These are phyloP conservation scores for Colletotrichum sp. DNA, from an alignment of 2,329 filamentous ascomycete genomes.

Conservation along the genomic window DNA sequence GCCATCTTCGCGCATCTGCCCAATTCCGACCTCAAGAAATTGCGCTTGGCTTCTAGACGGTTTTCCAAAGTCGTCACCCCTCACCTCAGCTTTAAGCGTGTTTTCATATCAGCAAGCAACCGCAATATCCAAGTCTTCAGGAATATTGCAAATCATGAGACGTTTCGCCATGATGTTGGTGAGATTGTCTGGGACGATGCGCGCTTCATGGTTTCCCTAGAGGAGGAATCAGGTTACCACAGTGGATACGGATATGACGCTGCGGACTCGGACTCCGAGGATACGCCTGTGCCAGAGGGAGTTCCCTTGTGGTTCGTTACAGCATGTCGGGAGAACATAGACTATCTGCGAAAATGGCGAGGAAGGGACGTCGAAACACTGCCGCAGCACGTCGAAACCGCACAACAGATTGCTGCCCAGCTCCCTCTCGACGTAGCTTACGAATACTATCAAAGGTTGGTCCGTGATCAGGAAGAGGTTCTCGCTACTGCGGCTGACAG, in stretches of 20 bases:
- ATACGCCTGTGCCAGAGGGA: not conserved
- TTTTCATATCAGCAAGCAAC: constrained; percentile 45
- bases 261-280: not conserved
- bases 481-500: constrained; percentile 28
- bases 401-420: not conserved
- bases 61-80: not conserved
- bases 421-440: not conserved
- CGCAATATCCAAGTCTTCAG: constrained; percentile 40
- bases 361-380: not conserved
- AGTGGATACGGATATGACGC: not conserved
- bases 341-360: not conserved
- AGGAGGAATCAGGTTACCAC: not conserved
- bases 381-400: not conserved
- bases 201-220: not conserved
- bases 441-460: not conserved
- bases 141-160: constrained; percentile 38
- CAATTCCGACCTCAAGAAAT: not conserved
- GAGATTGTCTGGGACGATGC: constrained; percentile 47
- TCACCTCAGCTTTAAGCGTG: constrained; percentile 23
- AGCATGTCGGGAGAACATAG: not conserved
- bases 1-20: not conserved
- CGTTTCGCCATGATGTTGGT: constrained; percentile 30
- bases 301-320: not conserved
- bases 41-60: not conserved
- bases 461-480: not conserved